phyloP scores from a whole-genome alignment of 1,284 basidiomycete species.

The Apiotrichum gamsii region DNA sequence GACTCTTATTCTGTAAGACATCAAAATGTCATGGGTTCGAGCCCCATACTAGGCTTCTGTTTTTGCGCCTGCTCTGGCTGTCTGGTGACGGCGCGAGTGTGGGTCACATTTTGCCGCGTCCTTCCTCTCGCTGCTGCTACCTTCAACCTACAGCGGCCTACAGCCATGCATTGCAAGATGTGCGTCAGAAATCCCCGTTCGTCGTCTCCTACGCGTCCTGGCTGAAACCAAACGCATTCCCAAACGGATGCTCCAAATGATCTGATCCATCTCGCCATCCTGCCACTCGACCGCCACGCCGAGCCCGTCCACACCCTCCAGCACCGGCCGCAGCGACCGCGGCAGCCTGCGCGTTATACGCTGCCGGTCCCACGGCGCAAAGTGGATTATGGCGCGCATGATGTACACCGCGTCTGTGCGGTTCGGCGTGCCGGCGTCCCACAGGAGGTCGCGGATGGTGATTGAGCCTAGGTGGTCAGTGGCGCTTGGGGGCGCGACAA shows the following conservation, averaged over 20 bases:
- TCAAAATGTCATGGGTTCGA: too few relatives aligned
- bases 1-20: too few relatives aligned
- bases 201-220: slow-evolving; percentile 5
- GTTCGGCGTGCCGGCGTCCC: slow-evolving; percentile 8
- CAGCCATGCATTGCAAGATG: too few relatives aligned
- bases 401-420: background rate
- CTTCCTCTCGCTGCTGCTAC: too few relatives aligned
- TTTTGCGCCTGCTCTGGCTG: too few relatives aligned
- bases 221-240: slow-evolving; percentile 6
- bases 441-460: slow-evolving; percentile 4
- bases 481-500: too few relatives aligned
- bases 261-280: slow-evolving; percentile 2
- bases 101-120: too few relatives aligned
- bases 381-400: slow-evolving; percentile 9
- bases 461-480: background rate
- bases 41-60: too few relatives aligned
- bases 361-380: slow-evolving; percentile 7
- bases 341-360: slow-evolving; percentile 3
- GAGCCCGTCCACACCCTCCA: background rate
- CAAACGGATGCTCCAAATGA: slow-evolving; percentile 4
- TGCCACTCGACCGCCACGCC: slow-evolving; percentile 1
- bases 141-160: too few relatives aligned
- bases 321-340: background rate
- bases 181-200: too few relatives aligned
- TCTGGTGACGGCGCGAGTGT: too few relatives aligned